phyloP scores from a whole-genome alignment of 441 rosid species.

The Euphorbia celastroides region DNA sequence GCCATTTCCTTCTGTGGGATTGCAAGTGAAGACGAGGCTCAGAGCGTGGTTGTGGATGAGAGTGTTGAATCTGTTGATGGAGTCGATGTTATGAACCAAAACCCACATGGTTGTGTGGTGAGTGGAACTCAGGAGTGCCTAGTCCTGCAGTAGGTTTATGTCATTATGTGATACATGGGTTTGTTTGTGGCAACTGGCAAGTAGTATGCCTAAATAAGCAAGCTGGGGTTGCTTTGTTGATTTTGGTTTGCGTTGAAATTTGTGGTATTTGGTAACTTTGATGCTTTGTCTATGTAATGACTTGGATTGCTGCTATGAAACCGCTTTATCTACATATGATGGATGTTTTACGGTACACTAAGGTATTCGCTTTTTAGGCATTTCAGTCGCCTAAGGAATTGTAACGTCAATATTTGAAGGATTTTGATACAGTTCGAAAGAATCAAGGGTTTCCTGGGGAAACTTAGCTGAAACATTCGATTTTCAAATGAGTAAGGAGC shows the following conservation, averaged over 20 bases:
- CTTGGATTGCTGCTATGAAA: no score
- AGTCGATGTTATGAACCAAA: conserved; percentile 23
- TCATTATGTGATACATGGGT: no score
- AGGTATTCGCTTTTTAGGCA: no score
- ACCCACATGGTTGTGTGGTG: conserved; percentile 26
- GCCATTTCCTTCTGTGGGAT: conserved; percentile 33
- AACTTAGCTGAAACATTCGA: no score
- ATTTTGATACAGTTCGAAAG: no score
- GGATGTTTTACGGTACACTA: no score
- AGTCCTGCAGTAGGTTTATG: conserved; percentile 42
- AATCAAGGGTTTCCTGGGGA: no score
- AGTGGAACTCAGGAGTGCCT: conserved; percentile 48
- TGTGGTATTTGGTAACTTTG: background rate
- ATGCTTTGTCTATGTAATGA: background rate
- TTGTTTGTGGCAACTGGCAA: background rate
- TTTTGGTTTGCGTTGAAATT: background rate
- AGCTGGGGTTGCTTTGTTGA: conserved; percentile 7
- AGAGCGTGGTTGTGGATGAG: conserved; percentile 23
- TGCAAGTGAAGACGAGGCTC: conserved; percentile 20
- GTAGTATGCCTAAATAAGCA: conserved; percentile 20
- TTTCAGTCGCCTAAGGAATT: no score
- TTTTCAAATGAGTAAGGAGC: no score
- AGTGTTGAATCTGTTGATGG: conserved; percentile 15
- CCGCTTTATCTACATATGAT: no score
- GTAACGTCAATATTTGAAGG: no score